These are phyloP conservation scores for Phytophthora pseudosyringae DNA, from an alignment of 352 stramenopile genomes.

Conservation along the genomic window DNA sequence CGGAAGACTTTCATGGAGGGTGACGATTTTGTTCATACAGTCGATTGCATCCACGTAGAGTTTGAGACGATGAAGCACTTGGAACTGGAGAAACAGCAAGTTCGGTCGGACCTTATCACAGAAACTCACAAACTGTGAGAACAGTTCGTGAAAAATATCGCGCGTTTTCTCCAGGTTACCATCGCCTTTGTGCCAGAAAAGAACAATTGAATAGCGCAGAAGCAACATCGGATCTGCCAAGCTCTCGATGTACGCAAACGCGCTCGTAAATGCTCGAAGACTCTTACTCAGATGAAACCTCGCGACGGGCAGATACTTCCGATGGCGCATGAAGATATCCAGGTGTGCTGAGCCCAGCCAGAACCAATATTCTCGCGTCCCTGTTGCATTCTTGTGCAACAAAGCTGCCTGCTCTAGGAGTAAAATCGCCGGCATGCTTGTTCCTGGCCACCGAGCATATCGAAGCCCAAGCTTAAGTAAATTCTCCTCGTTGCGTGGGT, in stretches of 20 bases:
- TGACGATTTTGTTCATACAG: conserved; percentile 52
- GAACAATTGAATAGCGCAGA: conserved; percentile 63
- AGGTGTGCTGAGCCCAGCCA: conserved; percentile 67
- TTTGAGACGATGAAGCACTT: conserved; percentile 59
- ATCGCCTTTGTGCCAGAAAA: conserved; percentile 64
- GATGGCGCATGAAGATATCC: conserved; percentile 65
- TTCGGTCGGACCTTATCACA: conserved; percentile 66
- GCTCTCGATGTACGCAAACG: conserved; percentile 71
- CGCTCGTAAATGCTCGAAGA: conserved; percentile 61
- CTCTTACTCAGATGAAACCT: conserved; percentile 60
- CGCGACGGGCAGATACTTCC: conserved; percentile 64
- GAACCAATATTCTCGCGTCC: conserved; percentile 74
- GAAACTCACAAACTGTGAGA: conserved; percentile 63
- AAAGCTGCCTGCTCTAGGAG: conserved; percentile 63
- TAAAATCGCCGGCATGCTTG: conserved; percentile 59
- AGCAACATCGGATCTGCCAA: conserved; percentile 65
- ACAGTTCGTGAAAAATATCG: conserved; percentile 63
- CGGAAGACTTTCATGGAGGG: conserved; percentile 13
- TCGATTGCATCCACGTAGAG: conserved; percentile 62
- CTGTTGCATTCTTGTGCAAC: conserved; percentile 45
- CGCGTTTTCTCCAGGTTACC: conserved; percentile 58
- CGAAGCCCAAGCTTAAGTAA: conserved; percentile 66
- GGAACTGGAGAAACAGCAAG: conserved; percentile 69
- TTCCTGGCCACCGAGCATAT: conserved; percentile 59
- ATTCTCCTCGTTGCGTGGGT: conserved; percentile 46